Base-by-base conservation (phyloP, 2,329 filamentous ascomycete genomes). In the Endoconidiophora laricicola region DNA sequence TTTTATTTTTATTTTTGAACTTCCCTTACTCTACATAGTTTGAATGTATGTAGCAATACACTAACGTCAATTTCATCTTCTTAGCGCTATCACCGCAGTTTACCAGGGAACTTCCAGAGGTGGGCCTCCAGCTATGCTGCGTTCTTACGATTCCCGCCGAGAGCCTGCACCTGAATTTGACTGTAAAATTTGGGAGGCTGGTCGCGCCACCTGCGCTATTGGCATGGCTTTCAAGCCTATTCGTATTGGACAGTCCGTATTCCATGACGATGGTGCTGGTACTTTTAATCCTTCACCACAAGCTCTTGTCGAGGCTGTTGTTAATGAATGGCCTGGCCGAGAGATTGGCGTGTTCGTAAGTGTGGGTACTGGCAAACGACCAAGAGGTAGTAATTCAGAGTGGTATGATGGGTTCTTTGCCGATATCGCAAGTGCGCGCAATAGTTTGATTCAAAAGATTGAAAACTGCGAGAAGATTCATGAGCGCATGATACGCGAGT, bases 351-450 rank as follows among this genome's bases (percentile, higher is more conserved):
- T 94, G 0, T 93, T 98, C 58, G 67, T 98, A 58, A 94, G 86
- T 59, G 76, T 98, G 36, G 91, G 91, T n/a, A 96, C 91, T 0
- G 91, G 91, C 6, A 91, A 86, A 63, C 73, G 91, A 20, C 72
- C 83, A 3, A 73, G 67, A 56, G 67, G 68, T 22, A 78, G 69
- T 50, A 81, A 85, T 53, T 78, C 79, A 2, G 78, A 87, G 55
- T 95, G 90, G 88, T 95, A 93, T 69, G 90, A 95, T 62, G 86
- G 83, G 6, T 93, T 96, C 61, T 96, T 93, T 62, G 87, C 87
- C 1, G 91, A 98, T 58, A 24, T 52, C 22, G 87, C 87, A 1
- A 91, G 98, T 58, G 91, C 91, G 6, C 76, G 88, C 55, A 75
- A 83, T 56, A 79, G 79, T 54, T 71, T 98, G 57, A 88, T 96